Percentiles rank a stretch among this genome's conserved stretches.
Conservation (phyloP, 768 basidiomycete genomes). For the Podaxis mareebaensis region DNA sequence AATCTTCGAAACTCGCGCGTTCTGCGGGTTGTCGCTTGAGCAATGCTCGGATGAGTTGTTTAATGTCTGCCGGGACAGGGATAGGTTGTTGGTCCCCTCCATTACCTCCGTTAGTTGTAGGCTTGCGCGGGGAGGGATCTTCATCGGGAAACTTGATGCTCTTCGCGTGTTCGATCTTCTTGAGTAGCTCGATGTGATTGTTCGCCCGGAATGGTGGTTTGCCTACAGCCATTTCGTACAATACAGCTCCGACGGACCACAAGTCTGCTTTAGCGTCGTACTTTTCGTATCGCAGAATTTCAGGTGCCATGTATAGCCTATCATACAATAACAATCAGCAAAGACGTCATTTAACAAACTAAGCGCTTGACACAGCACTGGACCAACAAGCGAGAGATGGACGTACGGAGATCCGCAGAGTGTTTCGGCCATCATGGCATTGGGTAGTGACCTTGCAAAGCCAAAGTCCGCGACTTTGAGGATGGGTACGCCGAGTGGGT, state of each 20-base stretch:
- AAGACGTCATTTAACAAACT: neutral
- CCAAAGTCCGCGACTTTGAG: constrained; percentile 99
- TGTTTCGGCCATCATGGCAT: constrained; percentile 95
- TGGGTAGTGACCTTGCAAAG: constrained; percentile 90
- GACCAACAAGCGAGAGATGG: neutral
- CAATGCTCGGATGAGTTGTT: constrained; percentile 81
- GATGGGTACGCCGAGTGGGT: constrained; percentile 90
- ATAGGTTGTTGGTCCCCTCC: constrained; percentile 37
- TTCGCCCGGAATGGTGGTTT: constrained; percentile 92
- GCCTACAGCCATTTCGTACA: constrained; percentile 95
- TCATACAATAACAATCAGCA: constrained; percentile 3
- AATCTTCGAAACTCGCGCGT: constrained; percentile 87
- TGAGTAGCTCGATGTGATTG: constrained; percentile 94
- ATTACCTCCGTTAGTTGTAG: constrained; percentile 44
- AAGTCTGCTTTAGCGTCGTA: constrained; percentile 98
- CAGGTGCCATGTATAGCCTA: constrained; percentile 98
- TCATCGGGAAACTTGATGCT: constrained; percentile 96
- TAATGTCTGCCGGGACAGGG: constrained; percentile 77
- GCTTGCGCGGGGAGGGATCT: constrained; percentile 48
- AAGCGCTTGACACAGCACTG: neutral
- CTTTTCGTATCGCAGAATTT: constrained; percentile 95
- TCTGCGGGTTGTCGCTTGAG: constrained; percentile 84
- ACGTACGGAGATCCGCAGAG: constrained; percentile 95
- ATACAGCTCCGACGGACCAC: constrained; percentile 96
- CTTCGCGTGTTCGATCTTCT: constrained; percentile 90